Evolutionary conservation across 2,329 filamentous ascomycete genomes (phyloP), one percentile per base, ranked within the genome.

Genomic region (Metarhizium guizhouense): DNA sequence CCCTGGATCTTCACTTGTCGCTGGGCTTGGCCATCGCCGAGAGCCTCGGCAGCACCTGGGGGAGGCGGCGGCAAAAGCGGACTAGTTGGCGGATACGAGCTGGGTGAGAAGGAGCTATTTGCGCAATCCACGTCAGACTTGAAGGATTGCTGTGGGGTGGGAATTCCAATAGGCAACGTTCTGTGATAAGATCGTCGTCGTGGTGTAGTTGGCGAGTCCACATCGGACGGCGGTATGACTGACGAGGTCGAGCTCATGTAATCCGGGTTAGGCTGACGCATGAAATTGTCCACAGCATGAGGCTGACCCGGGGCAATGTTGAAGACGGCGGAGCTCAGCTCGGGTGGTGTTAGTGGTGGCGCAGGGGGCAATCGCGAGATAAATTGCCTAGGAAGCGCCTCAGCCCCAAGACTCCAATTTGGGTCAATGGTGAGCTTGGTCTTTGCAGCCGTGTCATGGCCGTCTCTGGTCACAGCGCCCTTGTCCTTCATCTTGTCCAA

Each of bases 181-280:
- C 68, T 74, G 55, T 72, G 70, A 61, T 78, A 77, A 25, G 75
- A 77, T 45, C 71, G 70, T 47, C 71, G 68, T 29, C 70, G 67
- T 5, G 74, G 68, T 25, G 67, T 69, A 10, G 69, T 63, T n/a
- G 64, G 65, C 40, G 68, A 63, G 34, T 61, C 54, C 11, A 67
- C 65, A 62, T 61, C 58, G 53, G 66, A 38, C 38, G 65, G 60
- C 11, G 66, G 58, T 14, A 62, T 52, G 47, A 65, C 59, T 40
- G 65, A 64, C 13, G 65, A 63, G 13, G 70, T 69, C 14, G 67
- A 70, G 34, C 70, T 73, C 58, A 70, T 69, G 65, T 79, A 79
- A 59, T 79, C 76, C 0, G 77, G 77, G 58, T 79, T 77, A 2
- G 75, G 73, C 58, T 78, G 77, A 59, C 77, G 71, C 57, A 80